Base-by-base conservation (phyloP, 176 grass and related monocot species). In the Aegilops umbellulata region DNA sequence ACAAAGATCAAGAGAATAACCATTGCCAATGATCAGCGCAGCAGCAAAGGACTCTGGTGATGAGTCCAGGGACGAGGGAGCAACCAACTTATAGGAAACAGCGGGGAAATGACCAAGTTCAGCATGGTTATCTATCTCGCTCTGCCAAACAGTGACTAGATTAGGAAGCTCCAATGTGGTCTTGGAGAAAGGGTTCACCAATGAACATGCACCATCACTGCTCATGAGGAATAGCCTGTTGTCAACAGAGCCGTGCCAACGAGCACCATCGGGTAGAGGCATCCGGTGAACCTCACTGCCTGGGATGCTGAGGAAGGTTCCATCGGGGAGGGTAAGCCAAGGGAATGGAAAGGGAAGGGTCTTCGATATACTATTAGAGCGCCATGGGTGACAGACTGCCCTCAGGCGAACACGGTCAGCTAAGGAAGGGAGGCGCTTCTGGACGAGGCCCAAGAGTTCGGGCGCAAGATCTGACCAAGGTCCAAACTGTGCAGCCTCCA, bases 111-210 rank as follows among this genome's bases (percentile, higher is more conserved):
- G 47, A 51, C 14, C 15, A 51, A 16, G 47, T 51, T 3, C 64
- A 66, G 64, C 7, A 66, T 31, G 27, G 64, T 26, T 12, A 66
- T 31, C 14, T 31, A 66, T 31, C 26, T 57, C 51, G 1, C 5
- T 22, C 9, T 14, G 19, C 46, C 80, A 60, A 24, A 74, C 41
- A 11, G 47, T n/a, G 32, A 3, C 47, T 16, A 44, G n/a, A 5
- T 10, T 2, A 15, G 65, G 65, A 69, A 86, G 24, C 8, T 14
- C 24, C 27, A 77, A 19, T 20, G 22, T 57, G 27, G 8, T 31
- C 74, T 17, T 77, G 74, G 74, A 77, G 74, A 77, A 77, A 77
- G 47, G 74, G 17, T 57, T 77, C 74, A 77, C 26, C 27, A 77
- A 19, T 57, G 47, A 77, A 19, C 4, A 77, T 27, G 46, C 17